Evolutionary conservation across 1,139 yeast species (phyloP), one percentile per base, ranked within the genome.

Genomic region (Candida sp.): DNA sequence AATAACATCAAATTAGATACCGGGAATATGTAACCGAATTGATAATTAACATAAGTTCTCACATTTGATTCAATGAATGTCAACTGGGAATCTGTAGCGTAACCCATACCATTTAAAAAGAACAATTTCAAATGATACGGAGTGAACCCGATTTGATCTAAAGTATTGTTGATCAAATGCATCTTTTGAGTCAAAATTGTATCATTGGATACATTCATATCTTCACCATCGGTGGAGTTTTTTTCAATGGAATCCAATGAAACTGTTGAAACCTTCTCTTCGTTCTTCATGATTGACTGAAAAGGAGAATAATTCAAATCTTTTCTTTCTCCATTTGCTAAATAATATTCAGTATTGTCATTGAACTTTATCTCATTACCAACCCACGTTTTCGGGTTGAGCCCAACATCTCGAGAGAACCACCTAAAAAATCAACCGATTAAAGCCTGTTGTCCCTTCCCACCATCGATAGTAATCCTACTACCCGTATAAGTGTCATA

Each of bases 51-150:
- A 53, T 62, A 66, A 6, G 65, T 57, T 45, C 73, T 57, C 9
- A 69, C 75, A 34, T 59, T 56, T 44, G 69, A 57, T 49, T 70
- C 75, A 36, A 68, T 52, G 56, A 70, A 65, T 34, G 73, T 72
- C 50, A 81, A 64, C 54, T 80, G 81, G 12, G 86, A 79, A 56
- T 81, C 87, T 23, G 79, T 81, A 5, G 83, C 77, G 52, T 82
- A 81, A 19, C 87, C 87, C 73, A 80, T 73, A 11, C 87, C 87
- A 46, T 75, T 77, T 32, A 78, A 55, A 49, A 67, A 66, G 52
- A 76, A 65, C 19, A 64, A 50, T 45, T 64, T 65, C 39, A 61
- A 53, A 49, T 64, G 70, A 44, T 64, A 66, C 32, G 64, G 63
- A 22, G 70, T 65, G 49, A 65, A 64, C 1, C 70, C 71, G 46